Conservation (phyloP, 208 protist species). For the Porcisia deanei region DNA sequence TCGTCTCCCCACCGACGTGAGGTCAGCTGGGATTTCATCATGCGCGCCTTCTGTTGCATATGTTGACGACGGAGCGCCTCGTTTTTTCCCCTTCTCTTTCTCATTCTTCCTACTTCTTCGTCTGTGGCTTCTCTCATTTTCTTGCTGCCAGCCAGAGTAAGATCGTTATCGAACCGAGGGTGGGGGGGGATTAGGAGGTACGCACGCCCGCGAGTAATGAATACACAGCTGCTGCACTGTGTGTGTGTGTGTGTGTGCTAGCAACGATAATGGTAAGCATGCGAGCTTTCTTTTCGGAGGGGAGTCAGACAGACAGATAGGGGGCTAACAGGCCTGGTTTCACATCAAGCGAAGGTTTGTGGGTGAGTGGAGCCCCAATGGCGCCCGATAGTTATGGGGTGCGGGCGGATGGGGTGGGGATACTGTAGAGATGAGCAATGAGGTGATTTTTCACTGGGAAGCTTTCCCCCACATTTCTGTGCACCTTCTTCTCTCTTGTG, state of each 20-base stretch:
- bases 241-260: background rate
- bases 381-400: background rate
- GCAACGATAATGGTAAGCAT: background rate
- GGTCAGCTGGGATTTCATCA: background rate
- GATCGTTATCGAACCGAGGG: background rate
- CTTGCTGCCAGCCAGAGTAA: background rate
- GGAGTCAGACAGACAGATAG: background rate
- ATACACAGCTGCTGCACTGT: background rate
- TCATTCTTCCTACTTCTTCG: conserved; percentile 3
- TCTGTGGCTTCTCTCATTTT: background rate
- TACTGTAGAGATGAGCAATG: background rate
- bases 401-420: too few species aligned
- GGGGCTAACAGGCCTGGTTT: background rate
- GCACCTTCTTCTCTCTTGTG: too few species aligned
- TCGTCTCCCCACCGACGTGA: background rate
- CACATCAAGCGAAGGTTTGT: background rate
- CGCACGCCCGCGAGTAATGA: too few species aligned
- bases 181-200: too few species aligned
- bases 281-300: background rate
- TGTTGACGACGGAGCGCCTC: background rate
- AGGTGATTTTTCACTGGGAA: background rate
- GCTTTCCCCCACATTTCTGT: too few species aligned
- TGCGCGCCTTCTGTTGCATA: background rate
- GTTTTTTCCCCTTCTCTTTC: conserved; percentile 10
- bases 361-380: background rate